Evolutionary conservation across 768 basidiomycete genomes (phyloP).

Genomic region (Cubamyces sp.): DNA sequence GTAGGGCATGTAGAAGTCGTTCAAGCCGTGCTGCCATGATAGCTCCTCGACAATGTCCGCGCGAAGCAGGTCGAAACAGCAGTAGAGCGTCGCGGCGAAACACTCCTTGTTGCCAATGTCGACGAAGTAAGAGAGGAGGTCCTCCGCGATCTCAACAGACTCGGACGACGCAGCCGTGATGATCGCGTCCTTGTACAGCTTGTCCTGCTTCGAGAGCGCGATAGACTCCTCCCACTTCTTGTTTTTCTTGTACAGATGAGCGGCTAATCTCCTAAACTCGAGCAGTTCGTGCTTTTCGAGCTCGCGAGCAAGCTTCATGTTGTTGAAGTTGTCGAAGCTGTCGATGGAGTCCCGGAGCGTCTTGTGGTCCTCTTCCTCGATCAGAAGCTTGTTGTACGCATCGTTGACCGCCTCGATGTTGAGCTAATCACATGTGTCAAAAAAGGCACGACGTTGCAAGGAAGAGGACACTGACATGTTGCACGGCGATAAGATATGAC

Average conservation of each 20-base stretch:
- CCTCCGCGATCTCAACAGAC: conserved; percentile 91
- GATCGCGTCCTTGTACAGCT: conserved; percentile 96
- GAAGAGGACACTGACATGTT: conserved; percentile 64
- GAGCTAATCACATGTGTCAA: conserved; percentile 51
- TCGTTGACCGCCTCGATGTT: conserved; percentile 98
- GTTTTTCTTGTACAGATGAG: conserved; percentile 99
- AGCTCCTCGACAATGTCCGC: conserved; percentile 93
- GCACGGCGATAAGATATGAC: conserved; percentile 95
- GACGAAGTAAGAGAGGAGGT: conserved; percentile 94
- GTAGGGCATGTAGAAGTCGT: conserved; percentile 98
- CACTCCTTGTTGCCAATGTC: conserved; percentile 99
- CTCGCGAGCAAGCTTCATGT: conserved; percentile 80
- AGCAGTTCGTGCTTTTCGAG: conserved; percentile 90
- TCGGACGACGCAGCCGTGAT: conserved; percentile 85
- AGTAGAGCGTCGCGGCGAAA: conserved; percentile 87
- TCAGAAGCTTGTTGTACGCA: conserved; percentile 96
- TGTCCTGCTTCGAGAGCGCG: conserved; percentile 92
- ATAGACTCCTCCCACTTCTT: conserved; percentile 96
- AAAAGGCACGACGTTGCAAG: not conserved
- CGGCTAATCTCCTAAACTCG: conserved; percentile 94
- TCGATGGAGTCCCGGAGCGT: conserved; percentile 97
- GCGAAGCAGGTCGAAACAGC: conserved; percentile 95
- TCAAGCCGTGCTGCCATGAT: conserved; percentile 94
- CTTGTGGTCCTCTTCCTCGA: conserved; percentile 99
- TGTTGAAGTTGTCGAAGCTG: conserved; percentile 98